phyloP scores from a whole-genome alignment of 2,329 filamentous ascomycete genomes.

The Mollisiaceae sp. region DNA sequence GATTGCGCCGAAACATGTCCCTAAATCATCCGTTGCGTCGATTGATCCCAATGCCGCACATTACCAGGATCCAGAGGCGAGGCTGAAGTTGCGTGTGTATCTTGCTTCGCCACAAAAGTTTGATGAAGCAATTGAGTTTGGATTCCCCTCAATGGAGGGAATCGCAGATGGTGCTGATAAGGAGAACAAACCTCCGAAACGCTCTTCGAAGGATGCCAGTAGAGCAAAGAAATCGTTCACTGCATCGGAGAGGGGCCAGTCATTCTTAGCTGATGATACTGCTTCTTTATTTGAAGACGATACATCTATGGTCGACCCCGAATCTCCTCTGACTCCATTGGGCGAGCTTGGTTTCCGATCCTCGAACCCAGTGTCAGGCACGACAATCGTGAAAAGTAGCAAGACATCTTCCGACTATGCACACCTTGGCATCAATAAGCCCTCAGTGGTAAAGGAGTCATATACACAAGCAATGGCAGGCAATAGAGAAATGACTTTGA shows the following conservation, averaged over 20 bases:
- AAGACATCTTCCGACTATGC: slow-evolving; percentile 48
- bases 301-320: slow-evolving; percentile 59
- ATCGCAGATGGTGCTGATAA: slow-evolving; percentile 44
- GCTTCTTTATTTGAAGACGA: slow-evolving; percentile 62
- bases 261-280: slow-evolving; percentile 63
- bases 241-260: slow-evolving; percentile 56
- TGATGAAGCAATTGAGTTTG: slow-evolving; percentile 92
- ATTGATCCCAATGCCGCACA: slow-evolving; percentile 78
- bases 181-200: slow-evolving; percentile 38
- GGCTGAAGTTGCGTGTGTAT: slow-evolving; percentile 83
- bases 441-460: slow-evolving; percentile 37
- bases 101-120: slow-evolving; percentile 92
- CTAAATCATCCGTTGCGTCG: slow-evolving; percentile 51
- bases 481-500: slow-evolving; percentile 89
- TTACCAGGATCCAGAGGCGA: slow-evolving; percentile 88
- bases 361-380: slow-evolving; percentile 33
- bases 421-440: slow-evolving; percentile 37
- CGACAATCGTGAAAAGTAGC: slow-evolving; percentile 39
- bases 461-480: slow-evolving; percentile 58
- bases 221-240: slow-evolving; percentile 38
- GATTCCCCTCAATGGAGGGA: slow-evolving; percentile 73
- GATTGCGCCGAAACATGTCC: slow-evolving; percentile 51
- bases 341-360: slow-evolving; percentile 39
- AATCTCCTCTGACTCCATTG: slow-evolving; percentile 51
- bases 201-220: slow-evolving; percentile 34